Base-by-base conservation (phyloP, 2,329 filamentous ascomycete species). In the Alternaria consortialis region DNA sequence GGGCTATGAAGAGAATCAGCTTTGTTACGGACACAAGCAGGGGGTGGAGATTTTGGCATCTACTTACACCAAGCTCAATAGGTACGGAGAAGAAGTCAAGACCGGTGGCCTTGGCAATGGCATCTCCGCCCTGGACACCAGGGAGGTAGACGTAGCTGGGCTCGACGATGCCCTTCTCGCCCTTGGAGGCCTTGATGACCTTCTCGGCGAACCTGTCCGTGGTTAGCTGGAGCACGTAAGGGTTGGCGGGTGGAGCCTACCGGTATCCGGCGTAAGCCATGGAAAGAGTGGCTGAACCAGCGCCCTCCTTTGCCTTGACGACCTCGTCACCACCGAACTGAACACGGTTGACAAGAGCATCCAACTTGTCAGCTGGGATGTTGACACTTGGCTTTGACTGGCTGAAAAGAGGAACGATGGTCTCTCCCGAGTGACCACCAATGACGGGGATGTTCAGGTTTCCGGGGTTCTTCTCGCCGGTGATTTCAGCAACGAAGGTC, bases 251-350 rank as follows among this genome's bases (percentile, higher is more conserved):
- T 13, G 2, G 15, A 36, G 42, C 53, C 11, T 57, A 60, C 58
- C 58, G 91, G 88, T 90, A 98, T 71, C 95, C 95, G 71, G 95
- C 95, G 79, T 93, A 96, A 63, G 93, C 93, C 93, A 97, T 97
- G 74, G 93, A 97, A 56, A 97, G 87, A 61, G 93, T 97, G 69
- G 93, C 93, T 63, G 92, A 96, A 68, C 93, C 93, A 77, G 90
- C 89, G 75, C 93, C 93, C 69, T 95, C 91, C 88, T 97, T 97
- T 79, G 93, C 93, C 86, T 94, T 90, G 80, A 97, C 93, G 66
- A 97, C 93, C 84, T 97, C 93, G 73, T 99, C 95, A 85, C 95
- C 95, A 80, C 95, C 95, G 73, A 97, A 98, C 82, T 99, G 95
- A 59, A 98, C 92, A 72, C 95, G 93, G 84, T 97, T 91, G 77